Base-by-base conservation (phyloP, 495 filamentous ascomycete genomes). In the Evernia prunastri region DNA sequence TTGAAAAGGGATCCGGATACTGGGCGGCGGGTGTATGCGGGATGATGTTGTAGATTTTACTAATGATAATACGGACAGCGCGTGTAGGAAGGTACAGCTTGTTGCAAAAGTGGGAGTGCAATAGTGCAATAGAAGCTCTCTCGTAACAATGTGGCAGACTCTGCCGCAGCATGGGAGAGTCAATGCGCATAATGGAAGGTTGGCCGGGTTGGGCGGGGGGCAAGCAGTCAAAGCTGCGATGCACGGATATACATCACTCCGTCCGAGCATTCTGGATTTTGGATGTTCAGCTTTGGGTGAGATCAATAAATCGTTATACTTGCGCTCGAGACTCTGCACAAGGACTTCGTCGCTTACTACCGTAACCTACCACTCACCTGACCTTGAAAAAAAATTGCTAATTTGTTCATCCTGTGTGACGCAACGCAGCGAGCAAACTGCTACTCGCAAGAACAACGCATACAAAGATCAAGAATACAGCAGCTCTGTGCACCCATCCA, bases 391-490 rank as follows among this genome's bases (percentile, higher is more conserved):
- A 20, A 9, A 17, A 35, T 29, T 33, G 29, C 7, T 17, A 31
- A 7, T 15, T 12, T 20, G 7, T 29, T 63, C 29, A 20, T 57
- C 61, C 20, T 11, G 9, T 0, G 29, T 33, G 49, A 42, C 45
- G 47, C 62, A 64, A 37, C 43, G 56, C 56, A 64, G 56, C 62
- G 12, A 64, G 62, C 35, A 64, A 40, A 27, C 13, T 1, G 1
- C 66, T 59, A 63, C 70, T 64, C 9, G 65, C 68, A 53, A 83
- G 84, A 10, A 81, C 71, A 2, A 71, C 70, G 37, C 58, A 61
- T 1, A 74, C 59, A 58, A 85, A 84, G 1, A 76, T 71, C 8
- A 72, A 56, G 67, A 77, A 74, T 17, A 82, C 79, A n/a, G 75
- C 71, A 15, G 76, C 49, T 51, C 73, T 72, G 29, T 80, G 75